Base-by-base conservation (phyloP, 2,329 filamentous ascomycete genomes). In the Sclerotinia nivalis region DNA sequence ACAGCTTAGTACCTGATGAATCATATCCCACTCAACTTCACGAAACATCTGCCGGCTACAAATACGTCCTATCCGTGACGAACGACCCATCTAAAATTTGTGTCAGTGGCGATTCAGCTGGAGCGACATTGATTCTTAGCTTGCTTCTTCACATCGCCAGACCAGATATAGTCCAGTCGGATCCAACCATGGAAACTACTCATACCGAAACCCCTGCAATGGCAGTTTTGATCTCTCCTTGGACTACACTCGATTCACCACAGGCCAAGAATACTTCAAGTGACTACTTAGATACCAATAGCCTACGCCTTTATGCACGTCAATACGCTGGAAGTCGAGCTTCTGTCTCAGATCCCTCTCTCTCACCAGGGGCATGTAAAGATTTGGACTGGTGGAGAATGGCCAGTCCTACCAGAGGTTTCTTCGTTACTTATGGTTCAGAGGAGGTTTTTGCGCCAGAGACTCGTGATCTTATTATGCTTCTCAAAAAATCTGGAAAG, bases 381-480 rank as follows among this genome's bases (percentile, higher is more conserved):
- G 89, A 93, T 74, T 75, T 85, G 15, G 80, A 82, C 10, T 88
- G 88, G 80, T 95, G 91, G 92, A 83, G 80, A 71, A 83, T 85
- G 67, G 89, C 91, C 34, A 87, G 85, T 67, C 93, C 93, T 0
- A 81, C 82, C 10, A 82, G 84, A 60, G 92, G 93, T 0, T 89
- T 91, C 77, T 87, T 88, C 71, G 84, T 96, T 73, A 84, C 89
- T 8, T 94, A 90, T 75, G 92, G 93, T 0, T 85, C 87, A 1
- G 91, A 94, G 77, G 93, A 96, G 78, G 89, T 96, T 0, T 89
- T 96, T 73, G 88, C 88, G 1, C 86, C 88, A 0, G 91, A 93
- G 73, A 90, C 92, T 25, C 82, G 86, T 73, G 83, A 84, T 34
- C 81, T 93, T 71, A 82, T 91, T 18, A 79, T 80, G 18, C 80